Conservation (phyloP, 805 yeast species). For the Candida manassasensis region DNA sequence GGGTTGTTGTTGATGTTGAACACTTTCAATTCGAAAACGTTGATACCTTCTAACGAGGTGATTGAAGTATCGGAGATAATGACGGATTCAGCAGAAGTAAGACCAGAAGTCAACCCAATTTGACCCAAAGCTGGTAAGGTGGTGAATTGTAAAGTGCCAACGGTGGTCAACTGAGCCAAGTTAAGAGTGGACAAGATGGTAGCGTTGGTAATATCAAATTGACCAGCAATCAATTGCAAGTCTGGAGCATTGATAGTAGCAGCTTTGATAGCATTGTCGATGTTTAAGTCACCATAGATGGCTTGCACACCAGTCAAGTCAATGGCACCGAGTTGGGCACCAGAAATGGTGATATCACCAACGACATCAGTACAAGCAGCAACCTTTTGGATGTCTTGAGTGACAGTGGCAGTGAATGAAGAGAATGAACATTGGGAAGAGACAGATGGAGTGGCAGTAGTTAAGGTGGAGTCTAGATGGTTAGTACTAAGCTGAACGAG, state of each 20-base stretch:
- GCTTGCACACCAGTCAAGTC: conserved; percentile 70
- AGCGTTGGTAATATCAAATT: conserved; percentile 56
- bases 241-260: conserved; percentile 70
- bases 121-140: conserved; percentile 80
- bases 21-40: conserved; percentile 40
- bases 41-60: conserved; percentile 62
- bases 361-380: conserved; percentile 72
- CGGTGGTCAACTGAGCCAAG: conserved; percentile 75
- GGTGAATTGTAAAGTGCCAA: conserved; percentile 73
- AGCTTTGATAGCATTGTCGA: conserved; percentile 63
- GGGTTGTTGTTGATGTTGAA: conserved; percentile 90
- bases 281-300: conserved; percentile 69
- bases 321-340: conserved; percentile 54
- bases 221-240: conserved; percentile 69
- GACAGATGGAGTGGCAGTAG: conserved; percentile 52
- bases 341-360: conserved; percentile 73
- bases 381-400: conserved; percentile 70
- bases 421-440: conserved; percentile 61
- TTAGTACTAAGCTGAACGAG: background rate
- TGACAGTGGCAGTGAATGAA: conserved; percentile 68
- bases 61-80: conserved; percentile 71
- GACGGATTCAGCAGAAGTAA: conserved; percentile 69
- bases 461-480: conserved; percentile 40
- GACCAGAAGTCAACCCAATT: conserved; percentile 63
- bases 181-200: conserved; percentile 64